Conservation (phyloP, 345 rosid genomes). For the Cardamine resedifolia region DNA sequence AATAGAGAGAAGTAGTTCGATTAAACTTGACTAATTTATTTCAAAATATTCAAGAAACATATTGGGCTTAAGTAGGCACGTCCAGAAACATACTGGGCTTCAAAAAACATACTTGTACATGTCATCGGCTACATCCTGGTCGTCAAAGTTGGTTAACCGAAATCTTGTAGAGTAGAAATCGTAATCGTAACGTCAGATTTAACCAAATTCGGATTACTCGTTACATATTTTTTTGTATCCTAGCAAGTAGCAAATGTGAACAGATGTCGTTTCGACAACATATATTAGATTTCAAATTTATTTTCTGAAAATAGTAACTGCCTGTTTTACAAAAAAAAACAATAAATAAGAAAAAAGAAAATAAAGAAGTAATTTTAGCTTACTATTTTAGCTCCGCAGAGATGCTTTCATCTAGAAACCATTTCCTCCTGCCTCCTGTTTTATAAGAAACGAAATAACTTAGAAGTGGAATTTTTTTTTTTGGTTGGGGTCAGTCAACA, state of each 20-base stretch:
- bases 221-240: background rate
- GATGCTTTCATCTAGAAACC: background rate
- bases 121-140: background rate
- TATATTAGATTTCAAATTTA: background rate
- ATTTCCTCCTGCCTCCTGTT: background rate
- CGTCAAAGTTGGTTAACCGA: background rate
- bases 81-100: background rate
- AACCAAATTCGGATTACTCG: background rate
- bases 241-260: background rate
- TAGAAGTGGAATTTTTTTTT: background rate
- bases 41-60: background rate
- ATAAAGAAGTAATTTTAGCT: too few species aligned
- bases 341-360: too few species aligned
- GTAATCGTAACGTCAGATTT: background rate
- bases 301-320: background rate
- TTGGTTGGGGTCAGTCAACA: too few species aligned
- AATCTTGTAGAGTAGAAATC: background rate
- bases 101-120: too few species aligned
- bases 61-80: background rate
- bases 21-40: background rate
- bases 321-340: background rate
- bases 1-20: background rate
- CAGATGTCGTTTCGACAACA: background rate
- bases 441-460: background rate
- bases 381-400: background rate